phyloP scores from a whole-genome alignment of 202 grass and related monocot species.

The Zoysia matrella region DNA sequence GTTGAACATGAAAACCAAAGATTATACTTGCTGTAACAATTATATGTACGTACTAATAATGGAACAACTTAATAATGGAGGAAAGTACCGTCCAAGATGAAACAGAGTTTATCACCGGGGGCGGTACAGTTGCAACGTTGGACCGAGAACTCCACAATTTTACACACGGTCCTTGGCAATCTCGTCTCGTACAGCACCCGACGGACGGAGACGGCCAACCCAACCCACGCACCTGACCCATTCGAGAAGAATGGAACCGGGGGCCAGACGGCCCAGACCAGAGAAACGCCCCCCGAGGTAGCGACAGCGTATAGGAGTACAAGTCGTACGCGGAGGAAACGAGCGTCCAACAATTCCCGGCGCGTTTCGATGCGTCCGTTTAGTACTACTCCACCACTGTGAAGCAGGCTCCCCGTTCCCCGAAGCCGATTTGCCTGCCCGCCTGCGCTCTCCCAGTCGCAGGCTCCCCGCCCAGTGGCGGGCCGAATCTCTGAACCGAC shows the following conservation, averaged over 20 bases:
- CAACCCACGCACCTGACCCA: not conserved
- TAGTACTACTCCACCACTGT: too few relatives aligned
- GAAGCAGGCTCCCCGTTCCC: too few relatives aligned
- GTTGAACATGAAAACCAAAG: not conserved
- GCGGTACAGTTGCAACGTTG: not conserved
- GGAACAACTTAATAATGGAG: not conserved
- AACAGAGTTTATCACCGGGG: not conserved
- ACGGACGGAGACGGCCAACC: not conserved
- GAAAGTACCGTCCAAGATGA: not conserved
- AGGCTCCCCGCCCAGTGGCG: too few relatives aligned
- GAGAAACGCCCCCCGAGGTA: too few relatives aligned
- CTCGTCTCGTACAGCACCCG: not conserved
- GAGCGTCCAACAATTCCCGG: too few relatives aligned
- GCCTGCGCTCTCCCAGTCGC: too few relatives aligned
- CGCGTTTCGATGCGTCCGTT: too few relatives aligned
- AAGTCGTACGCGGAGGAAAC: too few relatives aligned
- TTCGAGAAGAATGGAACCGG: not conserved
- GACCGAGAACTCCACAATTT: not conserved
- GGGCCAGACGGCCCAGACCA: too few relatives aligned
- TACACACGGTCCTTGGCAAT: slow-evolving; percentile 16
- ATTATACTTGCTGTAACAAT: not conserved
- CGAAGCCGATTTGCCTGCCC: too few relatives aligned
- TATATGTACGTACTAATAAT: not conserved
- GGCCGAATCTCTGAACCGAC: too few relatives aligned
- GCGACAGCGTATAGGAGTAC: too few relatives aligned